Conservation (phyloP, 192 early-diverging fungal species). For the Dimargaris xerosporica region DNA sequence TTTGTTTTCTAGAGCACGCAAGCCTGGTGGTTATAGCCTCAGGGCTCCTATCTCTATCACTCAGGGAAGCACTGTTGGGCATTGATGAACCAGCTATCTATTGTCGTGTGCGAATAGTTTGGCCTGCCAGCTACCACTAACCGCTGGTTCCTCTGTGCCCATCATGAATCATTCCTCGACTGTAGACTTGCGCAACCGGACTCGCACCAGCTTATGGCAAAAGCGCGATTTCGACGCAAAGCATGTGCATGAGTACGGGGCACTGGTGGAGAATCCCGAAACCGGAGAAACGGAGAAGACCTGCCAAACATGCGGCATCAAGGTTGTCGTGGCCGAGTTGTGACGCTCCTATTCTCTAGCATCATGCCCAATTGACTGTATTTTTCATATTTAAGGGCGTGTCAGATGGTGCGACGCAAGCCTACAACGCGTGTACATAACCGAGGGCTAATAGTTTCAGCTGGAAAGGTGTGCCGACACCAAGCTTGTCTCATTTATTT, state of each 20-base stretch:
- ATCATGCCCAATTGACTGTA: no score
- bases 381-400: no score
- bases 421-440: no score
- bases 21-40: neutral
- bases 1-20: neutral
- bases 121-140: neutral
- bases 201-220: constrained; percentile 56
- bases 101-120: neutral
- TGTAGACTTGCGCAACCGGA: constrained; percentile 60
- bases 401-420: no score
- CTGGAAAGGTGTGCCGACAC: no score
- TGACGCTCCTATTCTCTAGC: constrained; percentile 12
- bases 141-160: neutral
- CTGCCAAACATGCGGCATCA: constrained; percentile 47
- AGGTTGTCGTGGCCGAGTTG: constrained; percentile 54
- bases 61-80: neutral
- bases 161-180: neutral
- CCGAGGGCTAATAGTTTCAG: no score
- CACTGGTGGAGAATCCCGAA: constrained; percentile 27
- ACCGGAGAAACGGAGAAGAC: constrained; percentile 36
- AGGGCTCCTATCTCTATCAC: neutral
- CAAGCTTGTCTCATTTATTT: no score
- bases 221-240: constrained; percentile 36
- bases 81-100: neutral
- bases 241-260: constrained; percentile 64